phyloP scores from a whole-genome alignment of 1,139 yeast species.

The Yarrowia galli region DNA sequence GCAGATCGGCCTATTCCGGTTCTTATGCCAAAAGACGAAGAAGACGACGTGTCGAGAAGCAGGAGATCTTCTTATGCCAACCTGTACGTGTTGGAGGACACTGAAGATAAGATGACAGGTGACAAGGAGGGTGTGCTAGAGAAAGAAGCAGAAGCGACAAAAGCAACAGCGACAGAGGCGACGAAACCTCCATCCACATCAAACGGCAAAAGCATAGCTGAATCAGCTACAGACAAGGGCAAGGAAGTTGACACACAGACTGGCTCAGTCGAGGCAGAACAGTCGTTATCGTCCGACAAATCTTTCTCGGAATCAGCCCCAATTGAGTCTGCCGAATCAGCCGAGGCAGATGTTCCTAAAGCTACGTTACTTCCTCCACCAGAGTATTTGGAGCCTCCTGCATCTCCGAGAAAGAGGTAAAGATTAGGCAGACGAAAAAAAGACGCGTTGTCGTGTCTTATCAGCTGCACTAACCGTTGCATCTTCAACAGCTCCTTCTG shows the following conservation, averaged over 20 bases:
- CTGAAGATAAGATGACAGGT: background rate
- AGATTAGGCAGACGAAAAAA: background rate
- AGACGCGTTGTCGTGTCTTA: no score
- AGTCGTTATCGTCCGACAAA: background rate
- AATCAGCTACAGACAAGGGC: background rate
- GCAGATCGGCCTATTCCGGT: slow-evolving; percentile 32
- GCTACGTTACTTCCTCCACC: background rate
- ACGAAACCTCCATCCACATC: background rate
- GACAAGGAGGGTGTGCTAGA: background rate
- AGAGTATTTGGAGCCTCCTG: background rate
- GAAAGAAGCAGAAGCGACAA: background rate
- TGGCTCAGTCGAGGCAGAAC: no score
- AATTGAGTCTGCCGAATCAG: background rate
- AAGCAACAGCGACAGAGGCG: no score
- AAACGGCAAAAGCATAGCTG: background rate
- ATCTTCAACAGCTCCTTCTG: no score
- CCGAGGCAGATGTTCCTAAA: background rate
- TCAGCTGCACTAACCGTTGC: no score
- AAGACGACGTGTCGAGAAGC: background rate
- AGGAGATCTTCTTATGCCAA: slow-evolving; percentile 4
- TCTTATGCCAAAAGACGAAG: slow-evolving; percentile 18
- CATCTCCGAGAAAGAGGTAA: slow-evolving; percentile 3
- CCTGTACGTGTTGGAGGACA: slow-evolving; percentile 1
- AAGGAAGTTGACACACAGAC: background rate
- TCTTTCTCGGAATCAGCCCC: background rate